Conservation (phyloP, 169 alveolate genomes). For the Plasmodium ovale region DNA sequence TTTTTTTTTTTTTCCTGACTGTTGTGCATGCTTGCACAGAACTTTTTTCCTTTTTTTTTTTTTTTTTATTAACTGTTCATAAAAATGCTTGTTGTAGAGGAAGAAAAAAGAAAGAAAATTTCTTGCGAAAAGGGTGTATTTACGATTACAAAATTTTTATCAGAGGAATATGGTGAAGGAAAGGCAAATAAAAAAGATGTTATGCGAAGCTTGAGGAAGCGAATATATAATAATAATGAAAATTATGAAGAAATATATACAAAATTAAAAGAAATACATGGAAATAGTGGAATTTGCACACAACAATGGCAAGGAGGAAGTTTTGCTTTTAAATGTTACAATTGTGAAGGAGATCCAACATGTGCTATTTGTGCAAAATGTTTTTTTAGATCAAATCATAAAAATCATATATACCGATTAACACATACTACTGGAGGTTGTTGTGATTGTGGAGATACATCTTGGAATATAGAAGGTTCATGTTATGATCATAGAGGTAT, state of each 20-base stretch:
- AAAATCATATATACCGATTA: slow-evolving; percentile 42
- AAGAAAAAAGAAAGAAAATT: neutral
- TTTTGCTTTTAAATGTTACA: slow-evolving; percentile 73
- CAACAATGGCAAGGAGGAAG: slow-evolving; percentile 69
- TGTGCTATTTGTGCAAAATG: slow-evolving; percentile 77
- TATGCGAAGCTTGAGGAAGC: slow-evolving; percentile 33
- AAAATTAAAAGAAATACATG: slow-evolving; percentile 70
- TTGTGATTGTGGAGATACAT: slow-evolving; percentile 77
- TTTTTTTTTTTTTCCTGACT: neutral
- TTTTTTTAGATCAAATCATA: slow-evolving; percentile 58
- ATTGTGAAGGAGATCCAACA: slow-evolving; percentile 76
- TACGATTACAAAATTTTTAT: slow-evolving; percentile 13
- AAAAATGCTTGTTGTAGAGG: neutral
- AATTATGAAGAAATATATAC: slow-evolving; percentile 25
- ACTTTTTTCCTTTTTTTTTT: no score
- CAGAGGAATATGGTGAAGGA: slow-evolving; percentile 42
- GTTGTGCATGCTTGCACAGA: no score
- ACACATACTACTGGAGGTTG: slow-evolving; percentile 76
- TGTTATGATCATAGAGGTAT: slow-evolving; percentile 75
- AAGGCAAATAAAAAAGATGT: slow-evolving; percentile 52
- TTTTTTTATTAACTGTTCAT: slow-evolving; percentile 7
- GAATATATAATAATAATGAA: slow-evolving; percentile 43
- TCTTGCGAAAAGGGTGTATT: neutral
- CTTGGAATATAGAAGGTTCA: slow-evolving; percentile 73
- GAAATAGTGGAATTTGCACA: slow-evolving; percentile 72